Evolutionary conservation across 352 stramenopile species (phyloP), one percentile per base, ranked within the genome.

Genomic region (Globisporangium emineosum): DNA sequence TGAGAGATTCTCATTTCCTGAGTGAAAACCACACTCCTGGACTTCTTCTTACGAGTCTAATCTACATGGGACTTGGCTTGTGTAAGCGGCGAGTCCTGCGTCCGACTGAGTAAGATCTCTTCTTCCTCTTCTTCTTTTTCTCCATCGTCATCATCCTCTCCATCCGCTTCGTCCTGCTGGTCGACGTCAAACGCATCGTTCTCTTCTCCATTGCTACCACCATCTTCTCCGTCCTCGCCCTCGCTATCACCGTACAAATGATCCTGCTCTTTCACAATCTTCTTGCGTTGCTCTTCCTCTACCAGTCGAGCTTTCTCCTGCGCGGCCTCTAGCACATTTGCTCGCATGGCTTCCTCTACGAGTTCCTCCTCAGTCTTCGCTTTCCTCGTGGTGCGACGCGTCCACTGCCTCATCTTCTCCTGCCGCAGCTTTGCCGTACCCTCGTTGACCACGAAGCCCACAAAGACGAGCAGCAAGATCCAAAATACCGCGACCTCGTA

Each of bases 401-500:
- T 64, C 70, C 75, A 76, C 32, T 72, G 58, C 27, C 57, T 60
- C 54, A 79, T 40, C 53, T 86, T 81, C 17, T 76, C 69, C 66
- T 83, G 60, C 27, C 69, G 75, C 51, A 76, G 68, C 19, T 63
- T 55, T 8, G 63, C 64, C 6, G 72, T 84, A 29, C 76, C 84
- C 62, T 91, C 82, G 62, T 73, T 81, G 27, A 78, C 65, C 9
- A 83, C 70, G 62, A 88, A 91, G 29, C 57, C 70, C 0, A 84
- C 21, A n/a, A 77, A 69, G 1, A 79, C 27, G 29, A 79, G 64
- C 27, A 91, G 73, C 13, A 84, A 37, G 42, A 86, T 66, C 83
- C 83, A 91, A 45, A 91, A 91, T 19, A 83, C 52, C 17, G 71
- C 72, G 33, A 91, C 76, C 71, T 91, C 77, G 60, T 89, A 91